Conservation (phyloP, 208 protist species). For the Trypanosoma grayi region DNA sequence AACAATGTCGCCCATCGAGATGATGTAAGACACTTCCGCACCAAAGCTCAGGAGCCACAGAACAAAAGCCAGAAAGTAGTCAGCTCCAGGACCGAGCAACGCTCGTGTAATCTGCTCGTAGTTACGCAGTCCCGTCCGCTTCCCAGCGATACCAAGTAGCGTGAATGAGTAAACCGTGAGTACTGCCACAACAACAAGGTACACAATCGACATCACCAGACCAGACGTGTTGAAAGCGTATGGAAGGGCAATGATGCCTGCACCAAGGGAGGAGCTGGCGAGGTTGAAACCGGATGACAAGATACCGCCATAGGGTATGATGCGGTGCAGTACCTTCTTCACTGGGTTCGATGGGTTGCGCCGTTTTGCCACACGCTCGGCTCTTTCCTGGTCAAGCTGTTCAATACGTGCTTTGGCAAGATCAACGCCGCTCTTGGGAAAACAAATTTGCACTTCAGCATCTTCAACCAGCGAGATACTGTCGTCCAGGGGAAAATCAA, state of each 20-base stretch:
- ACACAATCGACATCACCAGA: conserved; percentile 55
- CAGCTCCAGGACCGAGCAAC: conserved; percentile 42
- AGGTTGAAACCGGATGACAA: conserved; percentile 60
- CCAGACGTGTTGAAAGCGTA: conserved; percentile 49
- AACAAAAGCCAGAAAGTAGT: conserved; percentile 51
- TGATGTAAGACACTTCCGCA: conserved; percentile 55
- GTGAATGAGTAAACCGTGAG: conserved; percentile 59
- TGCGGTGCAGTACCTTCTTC: conserved; percentile 20
- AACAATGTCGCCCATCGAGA: conserved; percentile 47
- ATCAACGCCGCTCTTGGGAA: neutral
- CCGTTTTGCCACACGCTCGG: conserved; percentile 33
- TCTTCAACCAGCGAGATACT: conserved; percentile 31
- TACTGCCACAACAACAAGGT: conserved; percentile 48
- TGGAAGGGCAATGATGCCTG: conserved; percentile 66
- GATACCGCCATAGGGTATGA: conserved; percentile 66
- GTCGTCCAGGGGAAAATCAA: conserved; percentile 26
- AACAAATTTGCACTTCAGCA: neutral
- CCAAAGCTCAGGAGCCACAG: conserved; percentile 60
- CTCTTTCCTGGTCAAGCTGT: conserved; percentile 32
- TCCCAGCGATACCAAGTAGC: conserved; percentile 33
- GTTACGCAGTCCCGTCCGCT: conserved; percentile 42
- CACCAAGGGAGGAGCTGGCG: conserved; percentile 55
- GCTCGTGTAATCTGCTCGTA: conserved; percentile 52
- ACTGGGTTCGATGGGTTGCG: conserved; percentile 26
- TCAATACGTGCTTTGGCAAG: conserved; percentile 29